These are phyloP conservation scores for Candida nanaspora DNA, from an alignment of 805 yeast species.

Conservation along the genomic window DNA sequence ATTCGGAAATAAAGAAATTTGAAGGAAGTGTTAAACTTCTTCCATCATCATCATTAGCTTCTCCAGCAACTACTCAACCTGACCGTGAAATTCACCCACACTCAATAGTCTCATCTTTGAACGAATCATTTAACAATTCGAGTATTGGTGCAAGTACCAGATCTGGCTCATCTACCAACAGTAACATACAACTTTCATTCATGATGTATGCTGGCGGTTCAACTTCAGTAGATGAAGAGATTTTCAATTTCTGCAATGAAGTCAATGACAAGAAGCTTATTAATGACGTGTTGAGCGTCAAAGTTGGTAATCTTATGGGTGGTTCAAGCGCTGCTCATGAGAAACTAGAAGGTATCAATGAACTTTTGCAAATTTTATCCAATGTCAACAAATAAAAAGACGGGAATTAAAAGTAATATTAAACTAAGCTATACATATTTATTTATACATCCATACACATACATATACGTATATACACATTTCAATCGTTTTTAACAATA, in stretches of 20 bases:
- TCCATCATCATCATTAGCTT: constrained; percentile 14
- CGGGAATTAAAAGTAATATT: too few species aligned
- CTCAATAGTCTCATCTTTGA: too few species aligned
- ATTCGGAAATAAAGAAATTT: constrained; percentile 8
- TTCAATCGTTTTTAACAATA: too few species aligned
- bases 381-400: constrained; percentile 4
- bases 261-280: constrained; percentile 29
- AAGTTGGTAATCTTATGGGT: constrained; percentile 43
- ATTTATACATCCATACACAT: too few species aligned
- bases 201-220: constrained; percentile 59
- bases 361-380: constrained; percentile 47
- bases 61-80: constrained; percentile 11
- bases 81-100: constrained; percentile 7
- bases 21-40: constrained; percentile 10
- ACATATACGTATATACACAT: too few species aligned
- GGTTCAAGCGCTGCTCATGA: constrained; percentile 43
- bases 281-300: constrained; percentile 50
- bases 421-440: too few species aligned
- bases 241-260: constrained; percentile 46
- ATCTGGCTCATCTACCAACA: too few species aligned
- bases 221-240: constrained; percentile 62
- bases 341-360: constrained; percentile 64
- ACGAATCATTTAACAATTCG: too few species aligned
- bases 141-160: too few species aligned
- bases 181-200: constrained; percentile 36